These are phyloP conservation scores for Phaeomoniella chlamydospora DNA, from an alignment of 2,329 filamentous ascomycete genomes.

Conservation along the genomic window DNA sequence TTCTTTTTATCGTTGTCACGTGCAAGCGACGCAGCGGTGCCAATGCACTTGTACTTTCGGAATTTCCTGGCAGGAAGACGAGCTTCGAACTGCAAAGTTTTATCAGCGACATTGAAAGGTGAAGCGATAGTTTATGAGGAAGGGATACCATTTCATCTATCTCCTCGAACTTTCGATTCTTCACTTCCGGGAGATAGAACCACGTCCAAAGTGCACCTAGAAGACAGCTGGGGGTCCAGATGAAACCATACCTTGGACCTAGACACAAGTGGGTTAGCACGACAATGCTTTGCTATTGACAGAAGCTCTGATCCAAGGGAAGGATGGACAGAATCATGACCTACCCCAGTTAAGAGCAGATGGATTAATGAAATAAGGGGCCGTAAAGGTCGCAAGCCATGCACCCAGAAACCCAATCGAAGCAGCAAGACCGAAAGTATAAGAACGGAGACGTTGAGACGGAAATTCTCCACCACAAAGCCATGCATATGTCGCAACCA, in stretches of 20 bases:
- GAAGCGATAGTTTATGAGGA: conserved; percentile 1
- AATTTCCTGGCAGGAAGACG: conserved; percentile 22
- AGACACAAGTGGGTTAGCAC: conserved; percentile 3
- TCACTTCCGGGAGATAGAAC: conserved; percentile 32
- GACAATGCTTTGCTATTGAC: background rate
- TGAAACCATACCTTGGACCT: conserved; percentile 14
- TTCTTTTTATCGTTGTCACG: background rate
- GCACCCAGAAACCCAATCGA: conserved; percentile 40
- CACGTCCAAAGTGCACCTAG: conserved; percentile 5
- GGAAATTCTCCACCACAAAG: conserved; percentile 43
- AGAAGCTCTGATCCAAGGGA: conserved; percentile 32
- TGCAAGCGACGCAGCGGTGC: conserved; percentile 8
- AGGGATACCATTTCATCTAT: conserved; percentile 8
- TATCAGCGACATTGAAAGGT: background rate
- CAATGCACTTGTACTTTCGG: conserved; percentile 19
- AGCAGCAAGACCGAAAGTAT: conserved; percentile 42
- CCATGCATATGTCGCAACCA: conserved; percentile 43
- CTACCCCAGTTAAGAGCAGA: conserved; percentile 38
- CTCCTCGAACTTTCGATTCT: conserved; percentile 26
- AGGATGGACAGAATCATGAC: conserved; percentile 40
- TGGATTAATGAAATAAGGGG: conserved; percentile 46
- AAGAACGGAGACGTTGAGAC: conserved; percentile 39
- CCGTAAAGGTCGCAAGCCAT: conserved; percentile 44
- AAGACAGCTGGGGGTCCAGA: conserved; percentile 11
- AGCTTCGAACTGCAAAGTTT: conserved; percentile 19